Evolutionary conservation across 208 protist species (phyloP).

Genomic region (Acanthamoeba triangularis): DNA sequence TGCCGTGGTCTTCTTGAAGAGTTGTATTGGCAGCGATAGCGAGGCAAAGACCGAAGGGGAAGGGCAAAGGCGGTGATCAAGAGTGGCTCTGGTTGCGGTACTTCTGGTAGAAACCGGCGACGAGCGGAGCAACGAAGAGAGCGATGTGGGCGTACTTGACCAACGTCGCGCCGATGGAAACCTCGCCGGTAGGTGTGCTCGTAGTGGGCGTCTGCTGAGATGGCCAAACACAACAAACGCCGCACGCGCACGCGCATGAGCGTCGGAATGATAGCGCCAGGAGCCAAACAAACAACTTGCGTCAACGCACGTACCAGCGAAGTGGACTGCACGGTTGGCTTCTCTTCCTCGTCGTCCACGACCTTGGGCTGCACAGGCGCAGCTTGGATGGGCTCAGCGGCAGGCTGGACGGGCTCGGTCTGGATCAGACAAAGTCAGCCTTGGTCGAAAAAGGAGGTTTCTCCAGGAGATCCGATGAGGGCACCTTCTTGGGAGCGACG

Average conservation of each 20-base stretch:
- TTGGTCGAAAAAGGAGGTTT: neutral
- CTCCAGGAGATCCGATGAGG: no score
- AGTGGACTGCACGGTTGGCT: neutral
- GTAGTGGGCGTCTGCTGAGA: neutral
- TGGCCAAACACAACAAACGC: neutral
- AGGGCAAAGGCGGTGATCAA: neutral
- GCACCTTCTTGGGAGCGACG: neutral
- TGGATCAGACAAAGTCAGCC: neutral
- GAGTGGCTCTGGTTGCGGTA: constrained; percentile 7
- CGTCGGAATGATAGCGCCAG: no score
- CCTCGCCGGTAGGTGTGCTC: neutral
- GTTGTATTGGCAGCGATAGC: neutral
- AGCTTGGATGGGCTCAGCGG: neutral
- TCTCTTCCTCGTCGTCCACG: neutral
- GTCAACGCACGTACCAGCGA: no score
- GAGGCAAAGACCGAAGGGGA: neutral
- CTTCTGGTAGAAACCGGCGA: constrained; percentile 12
- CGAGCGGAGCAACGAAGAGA: constrained; percentile 27
- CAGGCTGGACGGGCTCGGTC: neutral
- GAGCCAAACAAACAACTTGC: no score
- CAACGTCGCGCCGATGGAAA: constrained; percentile 62
- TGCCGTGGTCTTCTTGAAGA: no score
- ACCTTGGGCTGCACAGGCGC: neutral
- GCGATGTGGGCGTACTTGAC: constrained; percentile 61
- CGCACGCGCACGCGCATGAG: no score